Evolutionary conservation across 176 grass and related monocot genomes (phyloP).

Genomic region (Typha latifolia): DNA sequence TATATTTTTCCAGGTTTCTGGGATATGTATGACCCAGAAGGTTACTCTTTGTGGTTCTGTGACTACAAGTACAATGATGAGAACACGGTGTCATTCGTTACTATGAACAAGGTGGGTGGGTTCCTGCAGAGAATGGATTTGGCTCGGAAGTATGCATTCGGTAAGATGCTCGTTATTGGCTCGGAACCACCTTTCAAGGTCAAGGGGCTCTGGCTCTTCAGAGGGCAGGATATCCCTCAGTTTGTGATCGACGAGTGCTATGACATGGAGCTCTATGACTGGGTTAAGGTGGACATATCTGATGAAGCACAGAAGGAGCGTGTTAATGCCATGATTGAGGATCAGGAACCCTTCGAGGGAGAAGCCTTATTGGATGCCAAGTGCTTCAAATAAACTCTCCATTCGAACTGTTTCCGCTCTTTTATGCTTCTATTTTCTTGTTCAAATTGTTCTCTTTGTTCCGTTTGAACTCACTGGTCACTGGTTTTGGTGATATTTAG

Average conservation of each 20-base stretch:
- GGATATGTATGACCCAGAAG: conserved; percentile 96
- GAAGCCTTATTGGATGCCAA: conserved; percentile 67
- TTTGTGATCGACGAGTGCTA: conserved; percentile 78
- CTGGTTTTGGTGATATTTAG: background rate
- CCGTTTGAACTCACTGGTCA: too few relatives aligned
- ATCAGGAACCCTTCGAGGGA: conserved; percentile 74
- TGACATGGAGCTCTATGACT: conserved; percentile 81
- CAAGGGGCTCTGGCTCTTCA: conserved; percentile 82
- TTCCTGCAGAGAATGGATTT: conserved; percentile 97
- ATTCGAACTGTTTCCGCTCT: background rate
- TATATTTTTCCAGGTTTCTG: conserved; percentile 69
- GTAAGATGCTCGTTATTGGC: conserved; percentile 84
- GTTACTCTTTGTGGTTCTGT: conserved; percentile 97
- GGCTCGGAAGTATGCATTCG: conserved; percentile 73
- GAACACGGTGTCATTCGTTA: conserved; percentile 81
- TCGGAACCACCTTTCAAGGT: conserved; percentile 60
- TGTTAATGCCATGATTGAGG: conserved; percentile 73
- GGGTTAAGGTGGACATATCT: conserved; percentile 68
- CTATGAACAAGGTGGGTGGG: conserved; percentile 87
- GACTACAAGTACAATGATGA: conserved; percentile 99
- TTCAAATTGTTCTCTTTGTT: too few relatives aligned
- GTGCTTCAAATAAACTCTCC: conserved; percentile 70
- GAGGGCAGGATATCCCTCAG: conserved; percentile 53
- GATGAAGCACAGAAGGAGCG: conserved; percentile 72
- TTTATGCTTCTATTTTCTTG: background rate